Percentiles rank a stretch among this genome's conserved stretches.
Conservation (phyloP, 2,329 filamentous ascomycete species). For the Arthrobotrys sinensis region DNA sequence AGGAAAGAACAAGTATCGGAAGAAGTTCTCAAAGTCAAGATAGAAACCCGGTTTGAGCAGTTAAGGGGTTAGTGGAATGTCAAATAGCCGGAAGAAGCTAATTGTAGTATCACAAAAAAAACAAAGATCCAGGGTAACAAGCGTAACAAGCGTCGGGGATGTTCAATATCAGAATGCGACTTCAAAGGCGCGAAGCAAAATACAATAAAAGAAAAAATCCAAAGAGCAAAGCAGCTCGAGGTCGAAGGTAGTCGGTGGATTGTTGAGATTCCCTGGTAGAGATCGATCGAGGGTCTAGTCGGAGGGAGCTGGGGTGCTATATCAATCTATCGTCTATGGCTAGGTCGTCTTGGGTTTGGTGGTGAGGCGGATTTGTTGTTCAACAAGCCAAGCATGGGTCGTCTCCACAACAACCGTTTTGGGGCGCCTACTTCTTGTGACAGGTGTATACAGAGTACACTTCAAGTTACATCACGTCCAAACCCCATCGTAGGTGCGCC, state of each 20-base stretch:
- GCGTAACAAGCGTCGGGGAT: constrained; percentile 3
- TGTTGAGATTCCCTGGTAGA: constrained; percentile 26
- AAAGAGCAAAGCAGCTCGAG: neutral
- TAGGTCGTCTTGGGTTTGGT: constrained; percentile 29
- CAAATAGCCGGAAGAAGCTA: constrained; percentile 40
- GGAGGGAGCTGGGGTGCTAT: constrained; percentile 42
- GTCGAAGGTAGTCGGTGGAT: neutral
- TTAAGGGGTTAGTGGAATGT: constrained; percentile 43
- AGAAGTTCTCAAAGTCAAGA: constrained; percentile 15
- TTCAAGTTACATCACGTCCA: constrained; percentile 28
- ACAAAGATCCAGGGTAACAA: constrained; percentile 25
- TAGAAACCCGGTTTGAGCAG: constrained; percentile 11
- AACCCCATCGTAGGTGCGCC: neutral
- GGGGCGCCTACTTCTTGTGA: constrained; percentile 11
- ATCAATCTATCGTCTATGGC: constrained; percentile 44
- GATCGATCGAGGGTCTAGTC: constrained; percentile 34
- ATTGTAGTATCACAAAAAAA: constrained; percentile 10
- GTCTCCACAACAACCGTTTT: constrained; percentile 60
- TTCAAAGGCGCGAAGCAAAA: neutral
- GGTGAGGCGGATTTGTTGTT: constrained; percentile 56
- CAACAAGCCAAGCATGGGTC: constrained; percentile 44
- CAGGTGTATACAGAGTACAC: neutral
- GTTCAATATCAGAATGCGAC: constrained; percentile 9
- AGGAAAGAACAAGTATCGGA: constrained; percentile 27
- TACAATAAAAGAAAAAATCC: constrained; percentile 4